Percentiles rank a stretch among this genome's conserved stretches.
phyloP scores from a whole-genome alignment of 192 early-diverging fungal species.

The Backusella circina region DNA sequence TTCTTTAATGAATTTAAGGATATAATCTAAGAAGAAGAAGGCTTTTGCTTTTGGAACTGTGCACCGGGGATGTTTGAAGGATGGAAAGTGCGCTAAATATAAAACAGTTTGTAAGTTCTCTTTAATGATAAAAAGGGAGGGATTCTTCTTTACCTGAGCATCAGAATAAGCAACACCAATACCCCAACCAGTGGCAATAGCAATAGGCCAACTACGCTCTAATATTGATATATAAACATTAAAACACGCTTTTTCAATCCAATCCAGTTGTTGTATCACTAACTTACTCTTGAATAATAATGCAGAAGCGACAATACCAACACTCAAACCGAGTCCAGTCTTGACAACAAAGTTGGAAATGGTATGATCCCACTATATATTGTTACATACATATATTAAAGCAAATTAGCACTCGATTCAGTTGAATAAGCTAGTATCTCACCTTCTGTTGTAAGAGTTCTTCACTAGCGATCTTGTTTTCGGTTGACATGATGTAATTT shows the following conservation, averaged over 20 bases:
- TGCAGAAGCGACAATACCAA: constrained; percentile 84
- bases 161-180: constrained; percentile 81
- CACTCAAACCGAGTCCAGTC: constrained; percentile 75
- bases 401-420: too few species aligned
- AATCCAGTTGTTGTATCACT: background rate
- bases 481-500: constrained; percentile 10
- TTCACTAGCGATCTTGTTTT: constrained; percentile 51
- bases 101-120: background rate
- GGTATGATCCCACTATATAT: constrained; percentile 77
- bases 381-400: too few species aligned
- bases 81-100: constrained; percentile 45
- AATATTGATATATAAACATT: constrained; percentile 1
- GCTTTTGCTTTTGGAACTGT: constrained; percentile 42
- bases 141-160: constrained; percentile 53
- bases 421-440: constrained; percentile 6
- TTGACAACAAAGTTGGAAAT: constrained; percentile 81
- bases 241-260: background rate
- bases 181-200: constrained; percentile 77
- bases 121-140: too few species aligned
- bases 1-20: background rate
- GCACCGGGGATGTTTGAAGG: constrained; percentile 48
- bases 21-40: constrained; percentile 18
- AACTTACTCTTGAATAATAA: constrained; percentile 79
- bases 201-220: constrained; percentile 86
- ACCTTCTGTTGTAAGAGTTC: constrained; percentile 62